A percentile compares a stretch with the other conserved stretches of the same genome.
Evolutionary conservation across 108 stramenopile genomes (phyloP).

Genomic region (Cyclotella atomus): DNA sequence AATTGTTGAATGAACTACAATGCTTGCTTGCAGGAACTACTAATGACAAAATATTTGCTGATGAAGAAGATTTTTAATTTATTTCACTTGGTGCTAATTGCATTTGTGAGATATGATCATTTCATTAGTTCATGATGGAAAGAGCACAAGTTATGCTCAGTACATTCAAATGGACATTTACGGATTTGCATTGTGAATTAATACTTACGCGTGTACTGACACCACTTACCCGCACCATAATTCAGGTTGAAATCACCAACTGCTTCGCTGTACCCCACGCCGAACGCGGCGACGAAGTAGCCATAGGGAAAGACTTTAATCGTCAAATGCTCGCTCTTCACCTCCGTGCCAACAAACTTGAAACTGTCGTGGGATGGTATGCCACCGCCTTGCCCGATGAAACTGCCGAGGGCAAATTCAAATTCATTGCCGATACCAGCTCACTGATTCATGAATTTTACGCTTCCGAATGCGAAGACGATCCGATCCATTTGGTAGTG

Average conservation of each 20-base stretch:
- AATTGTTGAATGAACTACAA: no score
- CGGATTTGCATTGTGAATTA: no score
- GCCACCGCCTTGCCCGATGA: slow-evolving; percentile 74
- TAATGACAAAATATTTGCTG: no score
- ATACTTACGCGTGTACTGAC: no score
- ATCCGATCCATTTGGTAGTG: slow-evolving; percentile 90
- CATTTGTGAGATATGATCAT: no score
- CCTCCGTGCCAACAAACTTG: slow-evolving; percentile 80
- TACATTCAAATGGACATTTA: no score
- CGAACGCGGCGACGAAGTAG: slow-evolving; percentile 91
- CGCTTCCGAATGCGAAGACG: slow-evolving; percentile 89
- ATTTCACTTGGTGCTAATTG: no score
- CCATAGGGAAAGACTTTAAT: slow-evolving; percentile 97
- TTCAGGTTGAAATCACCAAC: slow-evolving; percentile 94
- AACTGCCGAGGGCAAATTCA: slow-evolving; percentile 28
- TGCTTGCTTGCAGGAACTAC: no score
- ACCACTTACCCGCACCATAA: no score
- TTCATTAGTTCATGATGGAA: no score
- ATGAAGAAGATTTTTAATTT: no score
- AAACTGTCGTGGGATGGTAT: slow-evolving; percentile 97
- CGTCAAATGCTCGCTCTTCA: slow-evolving; percentile 86
- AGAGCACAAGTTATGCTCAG: no score
- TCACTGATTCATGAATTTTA: slow-evolving; percentile 97
- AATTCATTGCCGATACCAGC: slow-evolving; percentile 88
- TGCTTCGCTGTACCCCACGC: slow-evolving; percentile 96